These are phyloP conservation scores for Maudiozyma bulderi DNA, from an alignment of 805 yeast genomes.

Conservation along the genomic window DNA sequence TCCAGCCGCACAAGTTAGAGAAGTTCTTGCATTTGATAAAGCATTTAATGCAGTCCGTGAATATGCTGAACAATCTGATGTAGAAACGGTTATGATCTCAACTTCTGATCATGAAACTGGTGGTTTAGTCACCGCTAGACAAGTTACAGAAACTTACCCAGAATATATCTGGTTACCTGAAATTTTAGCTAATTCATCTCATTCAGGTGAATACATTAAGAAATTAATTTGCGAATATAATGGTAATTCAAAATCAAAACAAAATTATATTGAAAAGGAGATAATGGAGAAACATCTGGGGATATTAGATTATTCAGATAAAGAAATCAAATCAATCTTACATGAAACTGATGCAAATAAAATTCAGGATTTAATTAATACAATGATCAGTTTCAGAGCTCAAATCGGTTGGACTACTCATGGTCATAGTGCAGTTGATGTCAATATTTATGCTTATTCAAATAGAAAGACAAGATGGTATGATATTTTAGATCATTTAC, in stretches of 20 bases:
- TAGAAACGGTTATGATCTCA: slow-evolving; percentile 68
- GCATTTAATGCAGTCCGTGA: slow-evolving; percentile 69
- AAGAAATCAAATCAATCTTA: slow-evolving; percentile 40
- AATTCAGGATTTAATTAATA: slow-evolving; percentile 43
- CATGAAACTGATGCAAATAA: slow-evolving; percentile 24
- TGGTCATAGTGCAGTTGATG: slow-evolving; percentile 95
- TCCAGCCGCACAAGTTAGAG: slow-evolving; percentile 89
- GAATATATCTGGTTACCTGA: slow-evolving; percentile 85
- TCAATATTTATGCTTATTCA: slow-evolving; percentile 76
- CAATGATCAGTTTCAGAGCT: slow-evolving; percentile 70
- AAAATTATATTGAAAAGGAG: slow-evolving; percentile 40
- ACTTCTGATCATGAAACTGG: slow-evolving; percentile 97
- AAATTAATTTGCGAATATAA: slow-evolving; percentile 27
- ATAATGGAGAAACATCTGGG: slow-evolving; percentile 61
- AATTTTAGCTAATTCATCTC: slow-evolving; percentile 55
- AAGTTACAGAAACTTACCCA: slow-evolving; percentile 58
- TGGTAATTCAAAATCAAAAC: slow-evolving; percentile 19
- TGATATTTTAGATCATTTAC: slow-evolving; percentile 38
- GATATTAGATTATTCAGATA: slow-evolving; percentile 42
- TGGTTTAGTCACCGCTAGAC: slow-evolving; percentile 82
- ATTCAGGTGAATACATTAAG: slow-evolving; percentile 62
- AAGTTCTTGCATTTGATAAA: slow-evolving; percentile 77
- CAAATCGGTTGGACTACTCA: slow-evolving; percentile 95
- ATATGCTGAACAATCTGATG: slow-evolving; percentile 56
- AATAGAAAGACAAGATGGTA: slow-evolving; percentile 40